These are phyloP conservation scores for Xylaria curta DNA, from an alignment of 495 filamentous ascomycete species.

Conservation along the genomic window DNA sequence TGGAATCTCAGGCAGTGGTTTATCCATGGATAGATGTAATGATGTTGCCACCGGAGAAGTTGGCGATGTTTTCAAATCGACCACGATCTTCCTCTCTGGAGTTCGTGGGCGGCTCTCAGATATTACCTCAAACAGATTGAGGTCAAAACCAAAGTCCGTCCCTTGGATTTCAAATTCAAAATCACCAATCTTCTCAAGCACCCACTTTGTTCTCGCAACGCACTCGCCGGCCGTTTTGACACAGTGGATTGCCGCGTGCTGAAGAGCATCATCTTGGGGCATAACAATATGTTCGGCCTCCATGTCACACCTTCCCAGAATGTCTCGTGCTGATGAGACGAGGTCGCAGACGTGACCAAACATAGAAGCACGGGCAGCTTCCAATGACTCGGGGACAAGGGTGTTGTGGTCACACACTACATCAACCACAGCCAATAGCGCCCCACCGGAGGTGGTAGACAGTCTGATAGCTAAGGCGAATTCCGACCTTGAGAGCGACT, in stretches of 20 bases:
- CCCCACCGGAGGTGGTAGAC: conserved; percentile 79
- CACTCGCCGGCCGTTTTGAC: conserved; percentile 91
- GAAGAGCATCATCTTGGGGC: conserved; percentile 79
- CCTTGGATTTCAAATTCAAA: conserved; percentile 77
- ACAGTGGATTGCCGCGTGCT: conserved; percentile 79
- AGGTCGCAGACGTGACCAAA: conserved; percentile 79
- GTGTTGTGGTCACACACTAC: conserved; percentile 79
- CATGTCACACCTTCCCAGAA: conserved; percentile 66
- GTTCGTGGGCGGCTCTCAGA: conserved; percentile 44
- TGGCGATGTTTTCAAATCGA: conserved; percentile 42
- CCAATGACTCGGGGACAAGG: conserved; percentile 66
- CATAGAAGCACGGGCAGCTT: conserved; percentile 77
- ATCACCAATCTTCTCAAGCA: conserved; percentile 91
- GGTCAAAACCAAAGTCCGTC: conserved; percentile 55
- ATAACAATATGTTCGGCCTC: conserved; percentile 78
- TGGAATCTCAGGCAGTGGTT: conserved; percentile 44
- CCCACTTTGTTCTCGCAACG: conserved; percentile 79
- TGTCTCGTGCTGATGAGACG: conserved; percentile 77
- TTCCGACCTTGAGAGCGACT: conserved; percentile 85
- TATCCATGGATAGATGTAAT: conserved; percentile 33
- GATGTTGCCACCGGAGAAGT: conserved; percentile 33
- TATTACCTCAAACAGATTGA: conserved; percentile 46
- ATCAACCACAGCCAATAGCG: conserved; percentile 80
- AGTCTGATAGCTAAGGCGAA: conserved; percentile 73
- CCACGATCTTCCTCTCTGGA: conserved; percentile 44